Evolutionary conservation across 83 land plant genomes (phyloP), one percentile per base, ranked within the genome.

Genomic region (Isoetes engelmannii): DNA sequence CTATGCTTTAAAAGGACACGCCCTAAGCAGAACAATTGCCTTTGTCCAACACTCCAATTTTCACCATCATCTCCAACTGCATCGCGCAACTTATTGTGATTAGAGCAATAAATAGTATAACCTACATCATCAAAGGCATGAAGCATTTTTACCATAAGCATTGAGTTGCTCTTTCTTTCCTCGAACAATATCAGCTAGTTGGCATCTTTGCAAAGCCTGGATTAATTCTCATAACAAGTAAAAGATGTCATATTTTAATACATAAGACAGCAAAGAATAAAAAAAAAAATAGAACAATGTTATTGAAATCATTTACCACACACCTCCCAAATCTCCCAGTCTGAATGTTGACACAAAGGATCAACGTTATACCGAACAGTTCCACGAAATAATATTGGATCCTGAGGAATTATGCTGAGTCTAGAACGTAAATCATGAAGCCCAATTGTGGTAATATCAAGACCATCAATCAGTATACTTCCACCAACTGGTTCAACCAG

Each of bases 241-340:
- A 28, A 28, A 28, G 37, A 28, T 28, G 37, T 28, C 37, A 28
- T 28, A 28, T 28, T 28, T 28, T 28, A 28, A 28, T 28, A 28
- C 37, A 28, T 28, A 28, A 28, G 37, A 28, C 37, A 28, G 37
- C 37, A 28, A 28, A 28, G 37, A 28, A 28, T 28, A 0, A 28
- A 28, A 28, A 28, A 0, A 28, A 0, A 28, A 28, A 28, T 28
- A 28, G 2, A 28, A 28, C 37, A 28, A 28, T 28, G 37, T 28
- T 28, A 28, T 28, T 28, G 37, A 28, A 28, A 28, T 28, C 37
- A 13, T 44, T 19, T 48, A 21, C 44, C 7, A 37, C 44, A n/a
- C 72, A 89, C 95, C 89, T 89, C 81, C 95, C 95, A 89, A 28
- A 89, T 73, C 41, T 83, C 79, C n/a, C 58, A 63, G 67, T 89